Evolutionary conservation across 2,329 filamentous ascomycete species (phyloP), one percentile per base, ranked within the genome.

Genomic region (Colletotrichum noveboracense): DNA sequence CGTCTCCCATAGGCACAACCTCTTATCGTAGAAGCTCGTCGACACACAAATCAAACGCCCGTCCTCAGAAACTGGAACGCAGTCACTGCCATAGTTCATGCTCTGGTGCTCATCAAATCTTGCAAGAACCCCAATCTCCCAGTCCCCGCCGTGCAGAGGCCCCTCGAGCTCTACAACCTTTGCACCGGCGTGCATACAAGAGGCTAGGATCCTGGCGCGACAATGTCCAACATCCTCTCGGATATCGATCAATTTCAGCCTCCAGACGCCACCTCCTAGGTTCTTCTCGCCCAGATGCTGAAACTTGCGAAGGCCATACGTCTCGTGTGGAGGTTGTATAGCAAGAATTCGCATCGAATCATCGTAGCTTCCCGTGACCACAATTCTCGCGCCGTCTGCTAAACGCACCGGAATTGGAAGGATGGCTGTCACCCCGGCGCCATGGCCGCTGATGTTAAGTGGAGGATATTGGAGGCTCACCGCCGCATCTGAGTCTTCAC

Each of bases 41-140:
- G 93, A 94, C 2, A 95, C 86, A 78, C 92, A 90, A 24, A 86
- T 79, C 43, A 88, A 71, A 8, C 85, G 71, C 6, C 76, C 72
- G 1, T 74, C 79, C 68, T 80, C 79, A 8, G 69, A 67, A 28
- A 72, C 80, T 3, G 88, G 88, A 78, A 90, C 88, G 74, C 92
- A 90, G 84, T 96, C 96, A 79, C 94, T 95, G 8, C 94, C 96
- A 83, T 98, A 98, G 80, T 98, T 98, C 95, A 98, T 98, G 83
- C 95, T 98, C 85, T 94, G 88, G 82, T 98, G 96, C 82, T 96
- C 94, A 79, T 95, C 94, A 80, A 98, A 98, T 68, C 89, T 90
- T 0, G 90, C 93, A 62, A 96, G 78, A 2, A 96, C 87, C 58
- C 89, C 86, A 73, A 97, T 93, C 2, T 80, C 81, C 90, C 93